Percentiles rank a stretch among this genome's conserved stretches.
phyloP scores from a whole-genome alignment of 2,329 filamentous ascomycete species.

The Hymenoscyphus infarciens region DNA sequence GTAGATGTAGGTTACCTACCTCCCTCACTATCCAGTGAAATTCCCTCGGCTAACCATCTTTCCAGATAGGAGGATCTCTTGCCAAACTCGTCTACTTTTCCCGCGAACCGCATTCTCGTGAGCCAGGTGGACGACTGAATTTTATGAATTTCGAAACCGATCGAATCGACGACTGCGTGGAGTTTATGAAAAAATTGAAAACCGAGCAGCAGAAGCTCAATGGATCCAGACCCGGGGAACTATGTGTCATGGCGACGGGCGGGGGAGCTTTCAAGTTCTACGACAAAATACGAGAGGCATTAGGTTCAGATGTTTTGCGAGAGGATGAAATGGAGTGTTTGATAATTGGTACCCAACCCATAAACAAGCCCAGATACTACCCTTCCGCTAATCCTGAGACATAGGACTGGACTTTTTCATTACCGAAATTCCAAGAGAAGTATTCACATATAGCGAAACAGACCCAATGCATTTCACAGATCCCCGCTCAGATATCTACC shows the following conservation, averaged over 20 bases:
- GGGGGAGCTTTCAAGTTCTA: slow-evolving; percentile 97
- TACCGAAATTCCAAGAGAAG: slow-evolving; percentile 92
- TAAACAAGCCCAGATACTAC: neutral
- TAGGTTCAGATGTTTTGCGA: slow-evolving; percentile 82
- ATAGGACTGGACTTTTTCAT: slow-evolving; percentile 96
- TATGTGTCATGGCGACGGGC: slow-evolving; percentile 93
- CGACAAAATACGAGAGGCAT: slow-evolving; percentile 76
- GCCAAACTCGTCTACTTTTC: slow-evolving; percentile 98
- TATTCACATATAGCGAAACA: slow-evolving; percentile 91
- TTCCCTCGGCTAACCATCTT: slow-evolving; percentile 12
- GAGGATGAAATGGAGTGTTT: slow-evolving; percentile 99
- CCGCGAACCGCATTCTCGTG: slow-evolving; percentile 73
- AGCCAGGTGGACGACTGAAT: slow-evolving; percentile 85
- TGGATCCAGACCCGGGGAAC: slow-evolving; percentile 64
- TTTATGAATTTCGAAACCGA: slow-evolving; percentile 97
- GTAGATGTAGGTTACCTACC: slow-evolving; percentile 68
- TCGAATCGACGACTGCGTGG: slow-evolving; percentile 86
- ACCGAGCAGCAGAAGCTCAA: slow-evolving; percentile 75
- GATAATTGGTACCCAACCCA: slow-evolving; percentile 66
- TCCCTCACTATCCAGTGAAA: slow-evolving; percentile 11
- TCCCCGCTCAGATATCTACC: slow-evolving; percentile 79
- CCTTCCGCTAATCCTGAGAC: slow-evolving; percentile 7
- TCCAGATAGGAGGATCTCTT: slow-evolving; percentile 87
- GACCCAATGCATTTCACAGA: slow-evolving; percentile 87
- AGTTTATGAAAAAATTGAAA: slow-evolving; percentile 84